Base-by-base conservation (phyloP, 192 early-diverging fungal species). In the Chytriomyces sp. region DNA sequence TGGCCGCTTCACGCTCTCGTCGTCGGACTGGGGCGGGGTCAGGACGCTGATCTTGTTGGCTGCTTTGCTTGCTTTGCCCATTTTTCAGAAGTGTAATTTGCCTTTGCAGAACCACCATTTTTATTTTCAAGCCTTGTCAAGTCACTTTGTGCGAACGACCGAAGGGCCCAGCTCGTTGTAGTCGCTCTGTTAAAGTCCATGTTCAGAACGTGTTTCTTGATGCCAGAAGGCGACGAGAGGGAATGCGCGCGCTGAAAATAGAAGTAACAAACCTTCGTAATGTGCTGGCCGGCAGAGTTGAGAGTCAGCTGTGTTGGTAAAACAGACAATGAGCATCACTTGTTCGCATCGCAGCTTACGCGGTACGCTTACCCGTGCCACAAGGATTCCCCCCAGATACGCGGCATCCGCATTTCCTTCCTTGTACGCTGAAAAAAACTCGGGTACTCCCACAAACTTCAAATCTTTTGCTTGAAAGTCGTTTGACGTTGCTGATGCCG, bases 141-240 rank as follows among this genome's bases (percentile, higher is more conserved):
- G 46, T 48, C 47, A 45, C 53, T 87, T 87, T 23, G 81, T 66
- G 45, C 93, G 92, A 45, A 91, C 84, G 43, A 91, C 88, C 50
- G 90, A 87, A 5, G 95, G 96, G 16, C 96, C 96, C 74, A 85
- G 82, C 60, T 97, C 94, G 82, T 97, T 97, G 81, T 98, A 98
- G 82, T 98, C 96, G 24, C 90, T 86, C 83, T 94, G 89, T 57
- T 86, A 92, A 87, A 80, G 91, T 90, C 82, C 91, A 87, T 59
- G 13, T 20, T 16, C 16, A 20, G n/a, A 20, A 47, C 9, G 47
- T 86, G 88, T 28, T 89, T 61, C 50, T 10, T 8, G 1, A 18
- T 20, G 45, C 1, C 9, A 63, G 11, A 10, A 35, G 60, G n/a
- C n/a, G n/a, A n/a, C n/a, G n/a, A n/a, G n/a, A n/a, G n/a, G n/a